These are phyloP conservation scores for Hanseniaspora nectarophila DNA, from an alignment of 805 yeast species.

Conservation along the genomic window DNA sequence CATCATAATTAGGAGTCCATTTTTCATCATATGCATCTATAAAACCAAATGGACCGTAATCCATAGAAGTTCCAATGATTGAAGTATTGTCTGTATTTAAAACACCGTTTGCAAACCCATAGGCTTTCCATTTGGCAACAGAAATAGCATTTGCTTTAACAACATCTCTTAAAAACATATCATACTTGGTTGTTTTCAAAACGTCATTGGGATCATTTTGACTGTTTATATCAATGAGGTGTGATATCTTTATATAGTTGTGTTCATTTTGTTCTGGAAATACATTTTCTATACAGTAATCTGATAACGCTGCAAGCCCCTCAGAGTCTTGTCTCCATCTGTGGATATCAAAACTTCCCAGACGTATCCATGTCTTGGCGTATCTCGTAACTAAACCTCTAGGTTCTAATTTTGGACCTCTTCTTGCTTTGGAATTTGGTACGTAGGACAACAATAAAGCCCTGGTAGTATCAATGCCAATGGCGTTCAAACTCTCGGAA, in stretches of 20 bases:
- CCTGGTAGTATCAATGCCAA: slow-evolving; percentile 79
- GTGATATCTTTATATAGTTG: slow-evolving; percentile 19
- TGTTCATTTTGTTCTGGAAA: slow-evolving; percentile 21
- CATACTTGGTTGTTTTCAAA: slow-evolving; percentile 46
- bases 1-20: slow-evolving; percentile 86
- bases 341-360: slow-evolving; percentile 80
- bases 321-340: slow-evolving; percentile 58
- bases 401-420: slow-evolving; percentile 52
- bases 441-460: slow-evolving; percentile 62
- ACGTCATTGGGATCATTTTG: slow-evolving; percentile 18
- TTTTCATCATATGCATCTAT: slow-evolving; percentile 73
- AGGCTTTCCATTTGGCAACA: slow-evolving; percentile 77
- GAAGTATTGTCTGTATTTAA: slow-evolving; percentile 90
- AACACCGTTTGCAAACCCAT: slow-evolving; percentile 90
- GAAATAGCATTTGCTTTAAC: slow-evolving; percentile 62
- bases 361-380: slow-evolving; percentile 75
- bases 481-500: slow-evolving; percentile 65
- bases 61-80: slow-evolving; percentile 74
- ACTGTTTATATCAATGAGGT: slow-evolving; percentile 2
- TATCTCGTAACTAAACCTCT: slow-evolving; percentile 78
- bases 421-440: slow-evolving; percentile 66
- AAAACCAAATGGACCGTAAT: slow-evolving; percentile 89
- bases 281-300: slow-evolving; percentile 52
- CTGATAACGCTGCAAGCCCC: slow-evolving; percentile 52
- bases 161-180: slow-evolving; percentile 57